phyloP scores from a whole-genome alignment of 306 rosid species.

The Quercus suber region DNA sequence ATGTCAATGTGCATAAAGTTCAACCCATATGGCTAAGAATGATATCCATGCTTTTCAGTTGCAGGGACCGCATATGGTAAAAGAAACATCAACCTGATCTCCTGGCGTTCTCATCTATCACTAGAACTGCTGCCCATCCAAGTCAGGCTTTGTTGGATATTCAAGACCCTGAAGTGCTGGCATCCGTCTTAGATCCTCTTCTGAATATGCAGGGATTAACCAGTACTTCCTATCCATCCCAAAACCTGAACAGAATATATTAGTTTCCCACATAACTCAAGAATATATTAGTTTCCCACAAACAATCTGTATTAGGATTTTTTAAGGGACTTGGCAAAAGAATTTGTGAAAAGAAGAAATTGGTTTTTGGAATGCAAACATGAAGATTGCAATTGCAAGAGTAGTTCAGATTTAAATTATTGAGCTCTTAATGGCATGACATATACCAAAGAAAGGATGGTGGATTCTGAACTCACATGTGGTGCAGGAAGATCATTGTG shows the following conservation, averaged over 20 bases:
- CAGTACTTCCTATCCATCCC: constrained; percentile 61
- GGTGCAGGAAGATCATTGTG: neutral
- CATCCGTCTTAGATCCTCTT: constrained; percentile 55
- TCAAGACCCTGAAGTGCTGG: constrained; percentile 62
- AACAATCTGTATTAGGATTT: neutral
- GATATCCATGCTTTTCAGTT: neutral
- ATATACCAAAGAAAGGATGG: neutral
- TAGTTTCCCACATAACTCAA: neutral
- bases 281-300: neutral
- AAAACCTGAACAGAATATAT: constrained; percentile 43
- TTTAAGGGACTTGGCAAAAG: neutral
- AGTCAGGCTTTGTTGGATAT: constrained; percentile 47
- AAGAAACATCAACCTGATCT: neutral
- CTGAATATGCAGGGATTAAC: constrained; percentile 66
- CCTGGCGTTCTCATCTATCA: neutral
- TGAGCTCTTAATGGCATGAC: too few relatives aligned
- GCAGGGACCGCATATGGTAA: neutral
- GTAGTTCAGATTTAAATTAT: neutral
- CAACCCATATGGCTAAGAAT: neutral
- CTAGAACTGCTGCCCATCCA: constrained; percentile 43
- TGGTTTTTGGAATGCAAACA: neutral
- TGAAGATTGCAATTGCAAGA: neutral
- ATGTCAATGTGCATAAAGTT: neutral
- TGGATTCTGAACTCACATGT: neutral
- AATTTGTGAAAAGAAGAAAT: neutral